Evolutionary conservation across 2,329 filamentous ascomycete species (phyloP).

Genomic region (Trichoderma endophyticum): DNA sequence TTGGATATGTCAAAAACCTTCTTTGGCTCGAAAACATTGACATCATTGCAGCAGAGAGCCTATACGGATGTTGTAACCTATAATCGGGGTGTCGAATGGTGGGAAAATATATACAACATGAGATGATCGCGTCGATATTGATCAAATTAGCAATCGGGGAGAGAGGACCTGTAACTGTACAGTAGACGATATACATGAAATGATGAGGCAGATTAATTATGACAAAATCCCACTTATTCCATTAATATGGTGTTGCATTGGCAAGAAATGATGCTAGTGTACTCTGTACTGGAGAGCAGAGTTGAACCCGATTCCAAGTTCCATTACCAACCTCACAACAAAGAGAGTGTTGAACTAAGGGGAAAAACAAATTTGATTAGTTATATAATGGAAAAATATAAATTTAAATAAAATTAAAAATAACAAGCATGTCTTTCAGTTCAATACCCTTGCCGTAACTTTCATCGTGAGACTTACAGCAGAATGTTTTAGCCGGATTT

Average conservation of each 20-base stretch:
- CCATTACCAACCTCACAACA: not conserved
- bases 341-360: not conserved
- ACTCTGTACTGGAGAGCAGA: not conserved
- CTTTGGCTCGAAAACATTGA: not conserved
- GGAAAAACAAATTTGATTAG: not conserved
- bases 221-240: not conserved
- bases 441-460: not conserved
- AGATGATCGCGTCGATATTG: not conserved
- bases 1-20: not conserved
- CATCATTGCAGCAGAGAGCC: not conserved
- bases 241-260: not conserved
- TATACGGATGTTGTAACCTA: not conserved
- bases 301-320: not conserved
- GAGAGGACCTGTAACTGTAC: not conserved
- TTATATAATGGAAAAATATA: not conserved
- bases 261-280: not conserved
- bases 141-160: not conserved
- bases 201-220: not conserved
- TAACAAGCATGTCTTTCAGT: not conserved
- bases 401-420: not conserved
- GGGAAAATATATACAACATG: not conserved
- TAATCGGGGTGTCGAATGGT: not conserved
- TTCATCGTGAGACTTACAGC: not conserved
- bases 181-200: not conserved
- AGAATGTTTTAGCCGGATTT: not conserved